phyloP scores from a whole-genome alignment of 208 protist genomes.

The Naegleria fowleri region DNA sequence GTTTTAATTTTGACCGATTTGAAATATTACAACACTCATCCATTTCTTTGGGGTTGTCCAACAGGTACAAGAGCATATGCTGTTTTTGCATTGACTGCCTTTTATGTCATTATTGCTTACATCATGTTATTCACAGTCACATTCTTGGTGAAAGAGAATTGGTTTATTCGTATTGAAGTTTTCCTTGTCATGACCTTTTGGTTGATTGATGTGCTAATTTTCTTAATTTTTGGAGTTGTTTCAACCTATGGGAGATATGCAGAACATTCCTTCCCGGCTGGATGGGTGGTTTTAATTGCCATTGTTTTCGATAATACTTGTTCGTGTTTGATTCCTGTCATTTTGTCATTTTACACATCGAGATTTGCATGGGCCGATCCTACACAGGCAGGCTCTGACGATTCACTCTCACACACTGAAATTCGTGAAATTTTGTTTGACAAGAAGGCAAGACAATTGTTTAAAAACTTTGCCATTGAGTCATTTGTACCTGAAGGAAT shows the following conservation, averaged over 20 bases:
- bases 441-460: neutral
- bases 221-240: neutral
- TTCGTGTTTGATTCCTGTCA: neutral
- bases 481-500: neutral
- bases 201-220: neutral
- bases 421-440: neutral
- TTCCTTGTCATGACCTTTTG: neutral
- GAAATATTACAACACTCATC: neutral
- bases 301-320: neutral
- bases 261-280: neutral
- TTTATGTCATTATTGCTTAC: neutral
- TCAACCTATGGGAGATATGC: neutral
- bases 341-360: neutral
- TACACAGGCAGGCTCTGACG: neutral
- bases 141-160: neutral
- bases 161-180: neutral
- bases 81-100: neutral
- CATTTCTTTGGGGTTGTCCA: neutral
- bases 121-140: neutral
- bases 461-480: neutral
- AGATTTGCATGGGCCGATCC: neutral
- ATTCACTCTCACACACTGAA: neutral
- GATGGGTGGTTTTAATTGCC: neutral
- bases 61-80: neutral
- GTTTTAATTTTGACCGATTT: neutral